A percentile compares a stretch with the other conserved stretches of the same genome.
Evolutionary conservation across 164 flowering plant genomes (phyloP).

Genomic region (Vitis amurensis): DNA sequence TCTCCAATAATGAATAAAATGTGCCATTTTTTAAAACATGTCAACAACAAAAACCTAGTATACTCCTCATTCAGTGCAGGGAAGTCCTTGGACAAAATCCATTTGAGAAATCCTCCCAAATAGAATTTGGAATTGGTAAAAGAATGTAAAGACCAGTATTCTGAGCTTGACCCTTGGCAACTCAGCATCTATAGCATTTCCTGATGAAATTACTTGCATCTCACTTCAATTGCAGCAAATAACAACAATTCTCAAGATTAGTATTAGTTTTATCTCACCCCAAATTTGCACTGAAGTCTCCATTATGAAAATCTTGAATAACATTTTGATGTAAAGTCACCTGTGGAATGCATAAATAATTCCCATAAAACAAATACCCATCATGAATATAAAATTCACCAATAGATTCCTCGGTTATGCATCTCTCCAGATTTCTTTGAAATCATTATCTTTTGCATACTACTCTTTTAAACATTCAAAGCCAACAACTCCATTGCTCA

Average conservation of each 20-base stretch:
- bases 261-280: conserved; percentile 9
- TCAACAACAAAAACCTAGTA: conserved; percentile 21
- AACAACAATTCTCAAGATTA: not conserved
- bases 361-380: conserved; percentile 8
- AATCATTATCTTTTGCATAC: conserved; percentile 9
- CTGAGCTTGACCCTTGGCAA: conserved; percentile 2
- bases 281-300: conserved; percentile 5
- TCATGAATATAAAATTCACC: conserved; percentile 2
- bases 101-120: conserved; percentile 14
- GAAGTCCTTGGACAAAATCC: conserved; percentile 19
- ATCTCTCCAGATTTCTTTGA: conserved; percentile 4
- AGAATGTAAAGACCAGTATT: conserved; percentile 15
- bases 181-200: conserved; percentile 8
- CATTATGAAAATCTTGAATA: conserved; percentile 10
- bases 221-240: conserved; percentile 12
- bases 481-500: conserved; percentile 3
- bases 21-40: conserved; percentile 13
- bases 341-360: conserved; percentile 14
- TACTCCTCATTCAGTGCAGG: conserved; percentile 8
- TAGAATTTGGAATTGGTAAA: conserved; percentile 4
- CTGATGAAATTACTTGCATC: conserved; percentile 1
- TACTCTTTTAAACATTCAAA: conserved; percentile 12
- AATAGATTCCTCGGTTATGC: not conserved
- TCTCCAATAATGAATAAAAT: conserved; percentile 7
- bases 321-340: not conserved